phyloP scores from a whole-genome alignment of 139 green algal genomes.

The Tetradesmus obliquus region DNA sequence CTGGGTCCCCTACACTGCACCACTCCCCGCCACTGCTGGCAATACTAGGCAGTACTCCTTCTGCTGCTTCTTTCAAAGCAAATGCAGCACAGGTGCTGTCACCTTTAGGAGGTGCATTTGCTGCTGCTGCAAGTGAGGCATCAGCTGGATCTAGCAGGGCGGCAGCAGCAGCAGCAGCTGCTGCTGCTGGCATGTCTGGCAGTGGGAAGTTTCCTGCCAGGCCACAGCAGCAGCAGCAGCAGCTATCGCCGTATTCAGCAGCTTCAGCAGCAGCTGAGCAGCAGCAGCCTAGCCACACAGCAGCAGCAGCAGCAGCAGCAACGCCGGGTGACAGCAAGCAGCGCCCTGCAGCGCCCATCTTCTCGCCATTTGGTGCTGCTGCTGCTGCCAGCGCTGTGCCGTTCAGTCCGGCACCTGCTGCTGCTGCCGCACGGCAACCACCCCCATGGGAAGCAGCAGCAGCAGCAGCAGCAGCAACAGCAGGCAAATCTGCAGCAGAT shows the following conservation, averaged over 20 bases:
- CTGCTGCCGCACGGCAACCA: not conserved
- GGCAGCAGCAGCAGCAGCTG: constrained; percentile 16
- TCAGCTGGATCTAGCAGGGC: not conserved
- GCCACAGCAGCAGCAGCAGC: constrained; percentile 15
- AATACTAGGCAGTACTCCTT: constrained; percentile 18
- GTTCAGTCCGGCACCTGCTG: constrained; percentile 18
- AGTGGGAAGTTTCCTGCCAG: constrained; percentile 22
- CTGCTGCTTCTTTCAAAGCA: not conserved
- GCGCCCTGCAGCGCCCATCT: not conserved
- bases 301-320: constrained; percentile 11
- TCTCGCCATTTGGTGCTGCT: constrained; percentile 37
- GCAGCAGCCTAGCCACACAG: not conserved
- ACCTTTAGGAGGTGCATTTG: not conserved
- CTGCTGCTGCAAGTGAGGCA: not conserved
- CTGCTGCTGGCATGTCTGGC: not conserved
- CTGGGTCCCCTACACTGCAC: not conserved
- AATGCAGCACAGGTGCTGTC: not conserved
- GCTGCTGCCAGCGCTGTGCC: not conserved
- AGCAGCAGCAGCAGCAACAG: not conserved
- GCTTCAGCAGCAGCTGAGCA: not conserved
- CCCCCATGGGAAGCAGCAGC: constrained; percentile 1
- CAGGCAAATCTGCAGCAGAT: not conserved
- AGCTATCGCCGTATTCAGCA: constrained; percentile 1
- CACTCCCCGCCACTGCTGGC: constrained; percentile 5
- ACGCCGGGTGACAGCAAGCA: not conserved